Evolutionary conservation across 1,284 basidiomycete genomes (phyloP).

Genomic region (Rhodotorula mucilaginosa): DNA sequence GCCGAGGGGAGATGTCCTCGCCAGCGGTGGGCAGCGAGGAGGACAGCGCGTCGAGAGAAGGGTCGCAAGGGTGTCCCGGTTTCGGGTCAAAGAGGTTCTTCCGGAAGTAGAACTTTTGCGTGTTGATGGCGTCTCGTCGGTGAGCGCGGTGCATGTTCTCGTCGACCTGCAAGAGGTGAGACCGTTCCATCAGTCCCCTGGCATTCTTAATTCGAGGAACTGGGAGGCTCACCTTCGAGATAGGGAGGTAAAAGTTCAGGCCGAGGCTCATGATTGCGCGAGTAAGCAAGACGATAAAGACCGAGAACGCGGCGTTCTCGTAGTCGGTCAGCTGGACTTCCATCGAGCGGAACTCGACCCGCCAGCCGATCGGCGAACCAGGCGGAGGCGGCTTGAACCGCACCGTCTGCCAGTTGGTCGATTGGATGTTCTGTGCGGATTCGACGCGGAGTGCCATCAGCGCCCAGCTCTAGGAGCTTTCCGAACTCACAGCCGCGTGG

Average conservation of each 20-base stretch:
- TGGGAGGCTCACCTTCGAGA: slow-evolving; percentile 71
- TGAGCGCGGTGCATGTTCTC: slow-evolving; percentile 95
- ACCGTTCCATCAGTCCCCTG: neutral
- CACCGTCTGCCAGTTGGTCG: slow-evolving; percentile 99
- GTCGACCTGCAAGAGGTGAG: slow-evolving; percentile 63
- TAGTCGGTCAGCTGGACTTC: slow-evolving; percentile 99
- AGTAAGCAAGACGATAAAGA: slow-evolving; percentile 91
- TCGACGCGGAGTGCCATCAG: too few relatives aligned
- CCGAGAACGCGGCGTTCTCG: slow-evolving; percentile 94
- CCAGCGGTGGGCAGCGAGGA: neutral
- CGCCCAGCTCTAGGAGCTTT: too few relatives aligned
- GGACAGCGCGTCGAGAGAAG: slow-evolving; percentile 12
- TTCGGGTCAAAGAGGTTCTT: slow-evolving; percentile 66
- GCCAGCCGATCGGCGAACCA: slow-evolving; percentile 90
- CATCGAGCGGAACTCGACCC: slow-evolving; percentile 98
- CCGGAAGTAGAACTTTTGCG: slow-evolving; percentile 83
- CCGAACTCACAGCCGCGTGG: too few relatives aligned
- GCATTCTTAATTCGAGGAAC: neutral
- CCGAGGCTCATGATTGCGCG: slow-evolving; percentile 87
- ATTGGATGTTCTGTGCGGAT: slow-evolving; percentile 81
- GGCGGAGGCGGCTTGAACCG: slow-evolving; percentile 97
- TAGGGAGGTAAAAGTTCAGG: slow-evolving; percentile 93
- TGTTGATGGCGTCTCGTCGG: slow-evolving; percentile 69
- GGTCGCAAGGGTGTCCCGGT: slow-evolving; percentile 35
- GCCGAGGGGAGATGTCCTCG: neutral